Percentiles rank a stretch among this genome's conserved stretches.
phyloP scores from a whole-genome alignment of 202 grass and related monocot genomes.

The Digitaria exilis region DNA sequence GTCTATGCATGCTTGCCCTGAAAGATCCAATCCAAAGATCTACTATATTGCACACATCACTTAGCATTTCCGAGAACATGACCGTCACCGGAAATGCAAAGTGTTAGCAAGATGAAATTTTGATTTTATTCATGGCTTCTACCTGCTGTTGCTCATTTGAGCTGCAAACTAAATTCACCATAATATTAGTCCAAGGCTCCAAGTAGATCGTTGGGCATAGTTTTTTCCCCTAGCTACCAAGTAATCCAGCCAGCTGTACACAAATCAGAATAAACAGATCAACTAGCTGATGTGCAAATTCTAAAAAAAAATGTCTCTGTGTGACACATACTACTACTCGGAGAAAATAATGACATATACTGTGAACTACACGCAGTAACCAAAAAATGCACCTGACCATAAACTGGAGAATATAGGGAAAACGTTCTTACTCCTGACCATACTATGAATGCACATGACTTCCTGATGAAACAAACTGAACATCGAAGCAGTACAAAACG shows the following conservation, averaged over 20 bases:
- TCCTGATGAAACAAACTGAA: neutral
- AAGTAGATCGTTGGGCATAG: neutral
- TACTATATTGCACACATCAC: neutral
- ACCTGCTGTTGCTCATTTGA: too few relatives aligned
- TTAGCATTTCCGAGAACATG: neutral
- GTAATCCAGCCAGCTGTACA: neutral
- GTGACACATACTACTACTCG: neutral
- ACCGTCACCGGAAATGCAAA: neutral
- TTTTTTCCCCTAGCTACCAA: neutral
- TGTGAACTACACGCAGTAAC: neutral
- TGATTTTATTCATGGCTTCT: too few relatives aligned
- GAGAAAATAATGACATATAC: too few relatives aligned
- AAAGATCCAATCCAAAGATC: conserved; percentile 33
- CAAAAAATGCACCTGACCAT: neutral
- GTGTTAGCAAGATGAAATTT: neutral
- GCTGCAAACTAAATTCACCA: neutral
- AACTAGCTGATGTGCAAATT: neutral
- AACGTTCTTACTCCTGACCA: too few relatives aligned
- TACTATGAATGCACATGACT: neutral
- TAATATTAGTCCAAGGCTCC: neutral
- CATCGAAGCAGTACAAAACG: too few relatives aligned
- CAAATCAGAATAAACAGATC: neutral
- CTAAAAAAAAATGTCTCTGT: neutral
- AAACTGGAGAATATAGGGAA: too few relatives aligned
- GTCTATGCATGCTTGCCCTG: conserved; percentile 31